Conservation (phyloP, 306 rosid species). For the Trifolium fragiferum region DNA sequence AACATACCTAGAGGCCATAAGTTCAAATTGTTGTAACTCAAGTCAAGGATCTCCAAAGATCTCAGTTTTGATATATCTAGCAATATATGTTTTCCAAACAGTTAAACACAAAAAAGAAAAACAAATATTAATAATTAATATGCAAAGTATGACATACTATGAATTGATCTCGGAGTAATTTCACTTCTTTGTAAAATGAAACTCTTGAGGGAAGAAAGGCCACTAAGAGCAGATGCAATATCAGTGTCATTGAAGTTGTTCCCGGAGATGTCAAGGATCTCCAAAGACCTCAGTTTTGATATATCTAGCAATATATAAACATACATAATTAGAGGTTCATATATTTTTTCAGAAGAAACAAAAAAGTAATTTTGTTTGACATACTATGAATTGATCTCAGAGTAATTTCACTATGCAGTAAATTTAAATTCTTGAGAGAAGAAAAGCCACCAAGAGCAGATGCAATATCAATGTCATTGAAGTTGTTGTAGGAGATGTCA, state of each 20-base stretch:
- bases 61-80: slow-evolving; percentile 1
- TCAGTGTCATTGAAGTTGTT: not conserved
- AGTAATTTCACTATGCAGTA: not conserved
- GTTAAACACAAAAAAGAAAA: not conserved
- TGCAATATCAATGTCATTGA: not conserved
- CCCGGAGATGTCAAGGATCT: not conserved
- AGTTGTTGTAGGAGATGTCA: not conserved
- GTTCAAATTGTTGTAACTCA: not conserved
- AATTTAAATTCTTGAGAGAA: slow-evolving; percentile 19
- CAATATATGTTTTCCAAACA: not conserved
- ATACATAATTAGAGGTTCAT: not conserved
- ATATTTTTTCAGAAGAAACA: not conserved
- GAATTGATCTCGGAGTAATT: not conserved
- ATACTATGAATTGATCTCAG: not conserved
- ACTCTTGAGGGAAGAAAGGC: slow-evolving; percentile 29
- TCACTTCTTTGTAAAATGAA: not conserved
- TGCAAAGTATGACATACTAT: not conserved
- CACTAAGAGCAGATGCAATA: slow-evolving; percentile 6
- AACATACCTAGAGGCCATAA: not conserved
- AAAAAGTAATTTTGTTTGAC: too few species aligned
- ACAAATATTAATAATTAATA: not conserved
- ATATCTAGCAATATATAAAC: slow-evolving; percentile 6
- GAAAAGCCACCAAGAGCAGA: slow-evolving; percentile 1
- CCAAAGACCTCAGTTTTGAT: slow-evolving; percentile 5
- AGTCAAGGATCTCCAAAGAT: slow-evolving; percentile 7